Evolutionary conservation across 1,139 yeast genomes (phyloP), one percentile per base, ranked within the genome.

Genomic region (Candida freyschussii): DNA sequence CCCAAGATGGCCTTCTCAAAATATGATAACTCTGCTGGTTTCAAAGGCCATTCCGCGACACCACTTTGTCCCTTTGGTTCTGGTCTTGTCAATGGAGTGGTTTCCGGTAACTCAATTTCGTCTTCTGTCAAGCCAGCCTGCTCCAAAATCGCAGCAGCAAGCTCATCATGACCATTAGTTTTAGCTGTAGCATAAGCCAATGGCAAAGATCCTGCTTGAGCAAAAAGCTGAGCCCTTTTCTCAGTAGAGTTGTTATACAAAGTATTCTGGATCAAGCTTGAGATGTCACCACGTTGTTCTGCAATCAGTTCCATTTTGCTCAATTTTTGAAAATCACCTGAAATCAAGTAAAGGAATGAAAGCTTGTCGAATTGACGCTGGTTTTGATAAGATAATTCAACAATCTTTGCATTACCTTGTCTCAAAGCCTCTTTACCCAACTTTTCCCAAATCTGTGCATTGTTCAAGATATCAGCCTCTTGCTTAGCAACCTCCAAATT

Each of bases 101-200:
- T 75, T 17, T 69, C 75, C 6, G 94, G 93, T 43, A 86, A 63
- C 36, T 72, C 72, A 37, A 89, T 70, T 37, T 82, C 84, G 33
- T 66, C 66, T 45, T 75, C 86, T 21, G 69, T 67, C 22, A 84
- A 41, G 8, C 78, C 85, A 18, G 89, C 75, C 45, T 82, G 79
- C 29, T 71, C 72, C 45, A 89, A 65, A 36, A 85, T 81, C 30
- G 75, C 70, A 28, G 73, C 70, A 18, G 95, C 95, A 39, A 80
- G 65, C 25, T 78, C 89, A 25, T 69, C 73, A 45, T 87, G 72
- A 6, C 96, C 96, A 48, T 81, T 83, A 21, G 93, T 69, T 59
- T 84, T 85, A 17, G 98, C 97, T 43, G 89, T 72, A 17, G 96
- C 84, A 57, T 87, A 93, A 2, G 98, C 98, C 52, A 93, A 72